Conservation (phyloP, 2,329 filamentous ascomycete species). For the Neonectria faginata region DNA sequence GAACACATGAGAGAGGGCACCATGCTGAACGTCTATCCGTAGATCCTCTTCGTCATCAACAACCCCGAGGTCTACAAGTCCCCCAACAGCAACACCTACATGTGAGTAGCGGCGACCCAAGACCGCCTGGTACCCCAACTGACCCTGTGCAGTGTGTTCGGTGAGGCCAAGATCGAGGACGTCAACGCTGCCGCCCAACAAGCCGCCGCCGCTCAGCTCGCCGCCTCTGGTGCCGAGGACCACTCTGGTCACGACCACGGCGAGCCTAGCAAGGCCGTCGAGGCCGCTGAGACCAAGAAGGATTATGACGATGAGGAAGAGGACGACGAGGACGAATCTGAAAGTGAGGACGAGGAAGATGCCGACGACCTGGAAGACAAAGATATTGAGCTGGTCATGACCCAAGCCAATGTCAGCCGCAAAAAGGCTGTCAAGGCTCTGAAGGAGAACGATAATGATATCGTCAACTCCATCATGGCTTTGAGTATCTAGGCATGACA, state of each 20-base stretch:
- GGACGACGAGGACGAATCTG: constrained; percentile 76
- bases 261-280: constrained; percentile 72
- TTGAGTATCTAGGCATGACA: constrained; percentile 76
- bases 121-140: constrained; percentile 8
- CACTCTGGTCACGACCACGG: constrained; percentile 80
- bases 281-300: constrained; percentile 75
- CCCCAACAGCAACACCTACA: constrained; percentile 99
- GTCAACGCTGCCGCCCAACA: constrained; percentile 98
- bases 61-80: constrained; percentile 99
- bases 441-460: constrained; percentile 99
- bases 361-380: constrained; percentile 96
- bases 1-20: constrained; percentile 25
- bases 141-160: constrained; percentile 81
- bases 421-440: constrained; percentile 99
- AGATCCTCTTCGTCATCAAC: constrained; percentile 99
- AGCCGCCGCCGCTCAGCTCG: constrained; percentile 94
- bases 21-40: constrained; percentile 43
- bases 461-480: constrained; percentile 99
- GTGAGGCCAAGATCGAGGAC: constrained; percentile 99
- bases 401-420: constrained; percentile 93
- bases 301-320: constrained; percentile 84
- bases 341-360: constrained; percentile 96
- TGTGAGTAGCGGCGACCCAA: constrained; percentile 72
- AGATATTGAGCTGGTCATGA: constrained; percentile 99
- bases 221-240: constrained; percentile 73